Base-by-base conservation (phyloP, 2,329 filamentous ascomycete species). In the Aspergillus viridinutans region DNA sequence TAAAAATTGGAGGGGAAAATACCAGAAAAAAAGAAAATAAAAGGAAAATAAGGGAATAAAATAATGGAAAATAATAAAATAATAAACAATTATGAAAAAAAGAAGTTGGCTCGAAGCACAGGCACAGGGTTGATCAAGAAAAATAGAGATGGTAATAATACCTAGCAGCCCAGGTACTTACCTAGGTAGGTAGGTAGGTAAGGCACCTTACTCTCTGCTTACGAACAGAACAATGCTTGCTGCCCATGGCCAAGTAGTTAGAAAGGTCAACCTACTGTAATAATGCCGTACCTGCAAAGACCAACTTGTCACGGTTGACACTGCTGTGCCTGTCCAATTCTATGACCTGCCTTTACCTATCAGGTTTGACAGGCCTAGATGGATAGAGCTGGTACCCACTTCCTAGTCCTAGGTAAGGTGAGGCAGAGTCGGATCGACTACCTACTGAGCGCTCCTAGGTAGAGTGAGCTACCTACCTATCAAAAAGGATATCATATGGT, bases 51-150 rank as follows among this genome's bases (percentile, higher is more conserved):
- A 61, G 17, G 3, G 3, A 5, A 25, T 23, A 49, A 49, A 49
- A 26, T 35, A 25, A 12, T 3, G 10, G 32, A 51, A 51, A 51
- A 38, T 23, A 3, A 12, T n/a, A 42, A 23, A 25, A 29, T 29
- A 28, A 25, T 25, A 25, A 25, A 25, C 4, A 25, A 25, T 25
- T 25, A 25, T 25, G 25, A 1, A 45, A 49, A 28, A 61, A 58
- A 54, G 47, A 60, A 58, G 54, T 58, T 60, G 60, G 45, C 56
- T 54, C 56, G 58, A 35, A 58, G 51, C 56, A 52, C 57, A 60
- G 54, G 55, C 59, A 60, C 64, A 64, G 60, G 57, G 59, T 62
- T 52, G 61, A 63, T 63, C 63, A 64, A 54, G 52, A 53, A 60
- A 58, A 40, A 47, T 17, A 42, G 23, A 20, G 32, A 40, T 56